Base-by-base conservation (phyloP, 306 rosid species). In the Fagus crenata region DNA sequence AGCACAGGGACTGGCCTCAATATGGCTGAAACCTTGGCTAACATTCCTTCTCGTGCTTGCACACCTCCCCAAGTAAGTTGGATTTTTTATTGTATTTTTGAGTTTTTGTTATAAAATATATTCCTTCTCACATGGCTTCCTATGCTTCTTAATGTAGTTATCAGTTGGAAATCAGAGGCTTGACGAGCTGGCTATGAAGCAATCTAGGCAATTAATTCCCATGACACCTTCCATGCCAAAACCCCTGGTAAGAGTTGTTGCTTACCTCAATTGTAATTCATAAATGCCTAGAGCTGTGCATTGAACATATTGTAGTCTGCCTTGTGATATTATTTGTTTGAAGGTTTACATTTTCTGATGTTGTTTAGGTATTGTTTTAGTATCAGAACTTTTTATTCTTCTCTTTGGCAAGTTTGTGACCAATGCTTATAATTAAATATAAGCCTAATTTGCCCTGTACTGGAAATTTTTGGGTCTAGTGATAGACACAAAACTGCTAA, bases 21-120 rank as follows among this genome's bases (percentile, higher is more conserved):
- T 46, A 68, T 84, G 87, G 87, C 84, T 6, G 82, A 80, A 73
- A 73, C 84, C 58, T 72, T 84, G 73, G 79, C 78, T 76, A 84
- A 72, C 63, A 77, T 74, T 51, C 37, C 77, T 58, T 46, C 73
- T 59, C 22, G 22, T 69, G 33, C 86, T 18, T 39, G 3, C 3
- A 33, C 86, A 39, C 73, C 53, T 72, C 32, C 80, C 49, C 80
- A 84, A 69, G 87, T 84, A 69, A 77, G 84, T 74, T 80, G 74
- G 12, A 60, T 67, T 56, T 61, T 42, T 18, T 46, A 42, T 53
- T 71, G 49, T 43, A 54, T 11, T 37, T 14, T 17, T 79, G 12
- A 55, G 43, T 14, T 32, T 76, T 75, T 41, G 69, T 53, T 72
- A 54, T 49, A 63, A 33, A 17, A 76, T 67, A 53, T 41, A 37